These are phyloP conservation scores for Microsporum canis DNA, from an alignment of 2,329 filamentous ascomycete species.

Conservation along the genomic window DNA sequence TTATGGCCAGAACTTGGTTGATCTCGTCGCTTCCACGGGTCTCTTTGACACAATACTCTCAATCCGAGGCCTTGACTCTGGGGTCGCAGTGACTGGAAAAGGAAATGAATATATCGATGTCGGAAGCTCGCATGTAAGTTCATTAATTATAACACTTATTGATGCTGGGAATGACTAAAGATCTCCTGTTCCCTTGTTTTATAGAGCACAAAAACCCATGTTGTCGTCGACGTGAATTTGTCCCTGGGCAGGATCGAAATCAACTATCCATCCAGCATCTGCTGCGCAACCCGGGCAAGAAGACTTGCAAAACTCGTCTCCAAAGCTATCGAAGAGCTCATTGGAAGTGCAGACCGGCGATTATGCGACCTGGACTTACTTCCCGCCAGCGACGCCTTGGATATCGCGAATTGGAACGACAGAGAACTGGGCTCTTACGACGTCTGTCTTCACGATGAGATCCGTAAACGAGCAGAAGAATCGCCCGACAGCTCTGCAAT, in stretches of 20 bases:
- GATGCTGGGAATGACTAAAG: background rate
- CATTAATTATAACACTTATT: background rate
- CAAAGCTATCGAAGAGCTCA: background rate
- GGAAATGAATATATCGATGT: background rate
- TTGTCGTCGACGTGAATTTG: background rate
- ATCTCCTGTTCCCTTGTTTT: background rate
- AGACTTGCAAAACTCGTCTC: background rate
- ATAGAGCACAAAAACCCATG: background rate
- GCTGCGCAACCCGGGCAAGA: background rate
- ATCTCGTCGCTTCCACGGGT: background rate
- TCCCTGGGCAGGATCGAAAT: background rate
- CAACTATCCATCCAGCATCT: background rate
- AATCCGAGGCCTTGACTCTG: background rate
- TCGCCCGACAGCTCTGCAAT: conserved; percentile 16
- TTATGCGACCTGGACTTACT: background rate
- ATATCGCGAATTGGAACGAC: background rate
- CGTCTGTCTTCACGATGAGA: conserved; percentile 20
- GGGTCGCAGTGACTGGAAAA: background rate
- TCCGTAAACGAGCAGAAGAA: conserved; percentile 18
- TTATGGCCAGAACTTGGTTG: background rate
- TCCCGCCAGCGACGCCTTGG: background rate
- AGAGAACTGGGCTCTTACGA: background rate
- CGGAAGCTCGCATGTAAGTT: background rate
- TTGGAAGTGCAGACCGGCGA: background rate
- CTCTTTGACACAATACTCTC: background rate